Percentiles rank a stretch among this genome's conserved stretches.
Evolutionary conservation across 2,329 filamentous ascomycete genomes (phyloP).

Genomic region (Hypoxylon sp.): DNA sequence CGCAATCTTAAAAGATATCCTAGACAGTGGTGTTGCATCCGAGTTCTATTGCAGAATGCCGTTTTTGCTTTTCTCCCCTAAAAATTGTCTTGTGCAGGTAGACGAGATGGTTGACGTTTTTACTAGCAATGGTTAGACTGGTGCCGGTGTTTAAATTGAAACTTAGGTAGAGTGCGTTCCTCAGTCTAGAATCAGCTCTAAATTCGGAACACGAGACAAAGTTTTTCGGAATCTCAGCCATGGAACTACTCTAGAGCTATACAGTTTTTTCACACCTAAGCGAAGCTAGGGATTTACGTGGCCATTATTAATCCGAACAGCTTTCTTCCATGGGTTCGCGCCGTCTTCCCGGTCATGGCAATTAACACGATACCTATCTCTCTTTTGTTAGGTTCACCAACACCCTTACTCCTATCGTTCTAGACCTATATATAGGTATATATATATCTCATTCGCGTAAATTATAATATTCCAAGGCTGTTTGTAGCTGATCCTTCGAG

Average conservation of each 20-base stretch:
- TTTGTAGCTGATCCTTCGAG: constrained; percentile 7
- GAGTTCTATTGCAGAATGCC: too few species aligned
- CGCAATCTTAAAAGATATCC: constrained; percentile 18
- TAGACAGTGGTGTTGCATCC: neutral
- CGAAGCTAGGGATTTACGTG: constrained; percentile 20
- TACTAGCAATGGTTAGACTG: too few species aligned
- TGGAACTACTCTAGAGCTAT: neutral
- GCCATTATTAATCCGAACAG: constrained; percentile 20
- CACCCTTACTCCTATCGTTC: constrained; percentile 2
- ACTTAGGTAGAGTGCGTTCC: too few species aligned
- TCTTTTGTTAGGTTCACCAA: too few species aligned
- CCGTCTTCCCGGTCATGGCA: constrained; percentile 11
- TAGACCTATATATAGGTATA: constrained; percentile 4
- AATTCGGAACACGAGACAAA: constrained; percentile 12
- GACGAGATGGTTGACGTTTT: too few species aligned
- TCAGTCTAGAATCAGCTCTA: constrained; percentile 4
- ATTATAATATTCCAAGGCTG: constrained; percentile 4
- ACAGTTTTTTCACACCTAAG: neutral
- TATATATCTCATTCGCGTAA: constrained; percentile 8
- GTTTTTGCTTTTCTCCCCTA: too few species aligned
- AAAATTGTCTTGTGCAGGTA: too few species aligned
- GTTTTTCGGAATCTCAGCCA: neutral
- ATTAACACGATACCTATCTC: neutral
- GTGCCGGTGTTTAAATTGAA: too few species aligned
- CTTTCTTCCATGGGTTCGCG: constrained; percentile 24